phyloP scores from a whole-genome alignment of 2,329 filamentous ascomycete species.

The Neonectria hederae region DNA sequence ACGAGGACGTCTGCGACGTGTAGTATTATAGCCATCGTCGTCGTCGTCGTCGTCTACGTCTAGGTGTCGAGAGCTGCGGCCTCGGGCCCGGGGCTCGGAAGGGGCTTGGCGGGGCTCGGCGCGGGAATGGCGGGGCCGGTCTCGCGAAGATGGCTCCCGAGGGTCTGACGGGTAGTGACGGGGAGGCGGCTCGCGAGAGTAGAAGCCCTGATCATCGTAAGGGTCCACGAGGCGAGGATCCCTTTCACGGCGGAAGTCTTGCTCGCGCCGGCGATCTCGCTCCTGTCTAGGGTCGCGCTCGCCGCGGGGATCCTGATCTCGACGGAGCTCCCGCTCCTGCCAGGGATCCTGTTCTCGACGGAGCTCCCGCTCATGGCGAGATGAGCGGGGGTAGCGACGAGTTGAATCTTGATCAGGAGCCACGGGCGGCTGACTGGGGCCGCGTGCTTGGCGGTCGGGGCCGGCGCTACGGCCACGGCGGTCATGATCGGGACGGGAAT shows the following conservation, averaged over 20 bases:
- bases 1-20: conserved; percentile 31
- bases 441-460: conserved; percentile 27
- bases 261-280: conserved; percentile 3
- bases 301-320: conserved; percentile 19
- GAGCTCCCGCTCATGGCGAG: conserved; percentile 25
- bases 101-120: conserved; percentile 17
- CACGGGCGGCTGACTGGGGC: conserved; percentile 30
- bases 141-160: conserved; percentile 16
- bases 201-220: conserved; percentile 11
- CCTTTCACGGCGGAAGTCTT: conserved; percentile 18
- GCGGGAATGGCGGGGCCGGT: conserved; percentile 30
- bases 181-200: conserved; percentile 3
- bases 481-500: conserved; percentile 29
- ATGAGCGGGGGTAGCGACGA: conserved; percentile 32
- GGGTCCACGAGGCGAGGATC: conserved; percentile 20
- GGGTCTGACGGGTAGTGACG: conserved; percentile 9
- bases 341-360: neutral
- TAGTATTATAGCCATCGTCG: conserved; percentile 29
- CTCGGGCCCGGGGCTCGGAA: conserved; percentile 28
- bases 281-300: conserved; percentile 14
- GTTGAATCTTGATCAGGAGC: conserved; percentile 33
- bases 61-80: conserved; percentile 22
- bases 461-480: conserved; percentile 37
- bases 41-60: conserved; percentile 34
- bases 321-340: conserved; percentile 17